These are phyloP conservation scores for Pichia membranifaciens DNA, from an alignment of 805 yeast genomes.

Conservation along the genomic window DNA sequence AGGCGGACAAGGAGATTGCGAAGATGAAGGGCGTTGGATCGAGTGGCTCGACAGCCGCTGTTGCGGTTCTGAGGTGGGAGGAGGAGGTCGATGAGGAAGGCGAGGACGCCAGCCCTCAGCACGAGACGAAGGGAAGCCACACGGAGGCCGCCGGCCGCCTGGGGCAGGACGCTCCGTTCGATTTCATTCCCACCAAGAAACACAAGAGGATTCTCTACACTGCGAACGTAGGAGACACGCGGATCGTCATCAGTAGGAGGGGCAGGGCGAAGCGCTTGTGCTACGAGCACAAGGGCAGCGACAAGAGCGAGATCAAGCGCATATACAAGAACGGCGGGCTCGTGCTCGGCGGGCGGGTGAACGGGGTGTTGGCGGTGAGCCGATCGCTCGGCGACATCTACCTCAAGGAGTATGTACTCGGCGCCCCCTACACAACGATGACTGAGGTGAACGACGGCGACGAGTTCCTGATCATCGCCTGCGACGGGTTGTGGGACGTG, in stretches of 20 bases:
- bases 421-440: constrained; percentile 87
- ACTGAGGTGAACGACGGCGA: constrained; percentile 65
- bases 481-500: constrained; percentile 98
- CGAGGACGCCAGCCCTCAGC: neutral
- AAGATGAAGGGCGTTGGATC: constrained; percentile 53
- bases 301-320: constrained; percentile 67
- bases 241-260: constrained; percentile 72
- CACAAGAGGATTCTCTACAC: constrained; percentile 79
- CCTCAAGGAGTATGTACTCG: constrained; percentile 82
- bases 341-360: constrained; percentile 84
- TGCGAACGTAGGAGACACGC: constrained; percentile 92
- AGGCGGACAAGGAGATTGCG: constrained; percentile 67
- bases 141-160: constrained; percentile 29
- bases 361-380: constrained; percentile 93
- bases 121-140: constrained; percentile 1
- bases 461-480: constrained; percentile 81
- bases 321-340: constrained; percentile 79
- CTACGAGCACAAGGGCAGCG: constrained; percentile 92
- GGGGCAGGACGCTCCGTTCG: constrained; percentile 33
- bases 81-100: constrained; percentile 21
- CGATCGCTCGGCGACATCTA: constrained; percentile 91
- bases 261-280: constrained; percentile 74
- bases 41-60: constrained; percentile 94
- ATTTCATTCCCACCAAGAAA: constrained; percentile 40
- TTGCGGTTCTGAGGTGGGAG: constrained; percentile 87